Percentiles rank a stretch among this genome's conserved stretches.
Evolutionary conservation across 179 eudicot species (phyloP).

Genomic region (Patellifolia procumbens): DNA sequence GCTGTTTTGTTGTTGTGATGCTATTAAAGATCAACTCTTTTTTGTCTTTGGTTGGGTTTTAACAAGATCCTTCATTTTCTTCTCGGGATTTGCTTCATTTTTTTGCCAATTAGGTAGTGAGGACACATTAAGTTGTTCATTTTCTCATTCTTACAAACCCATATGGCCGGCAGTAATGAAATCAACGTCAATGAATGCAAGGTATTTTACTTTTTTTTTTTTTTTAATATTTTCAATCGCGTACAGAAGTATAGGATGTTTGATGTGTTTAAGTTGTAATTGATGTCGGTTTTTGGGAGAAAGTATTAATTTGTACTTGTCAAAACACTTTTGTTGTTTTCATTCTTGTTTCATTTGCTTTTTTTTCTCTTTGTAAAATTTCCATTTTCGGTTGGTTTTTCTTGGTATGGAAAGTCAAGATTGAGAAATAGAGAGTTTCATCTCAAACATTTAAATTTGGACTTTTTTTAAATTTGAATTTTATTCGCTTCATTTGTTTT

Average conservation of each 20-base stretch:
- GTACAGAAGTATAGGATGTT: background rate
- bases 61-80: slow-evolving; percentile 7
- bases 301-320: background rate
- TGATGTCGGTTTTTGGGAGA: slow-evolving; percentile 23
- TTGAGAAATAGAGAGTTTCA: slow-evolving; percentile 24
- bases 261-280: background rate
- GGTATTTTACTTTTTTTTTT: slow-evolving; percentile 38
- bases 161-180: slow-evolving; percentile 79
- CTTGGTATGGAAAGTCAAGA: slow-evolving; percentile 28
- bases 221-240: background rate
- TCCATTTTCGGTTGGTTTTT: slow-evolving; percentile 30
- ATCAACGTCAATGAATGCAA: slow-evolving; percentile 72
- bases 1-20: background rate
- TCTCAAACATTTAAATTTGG: slow-evolving; percentile 8
- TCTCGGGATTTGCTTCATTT: slow-evolving; percentile 14
- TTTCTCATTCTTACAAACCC: background rate
- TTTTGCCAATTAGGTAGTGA: background rate
- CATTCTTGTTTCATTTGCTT: slow-evolving; percentile 12
- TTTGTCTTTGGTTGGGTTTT: background rate
- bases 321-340: background rate
- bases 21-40: background rate
- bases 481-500: background rate
- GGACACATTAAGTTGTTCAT: background rate
- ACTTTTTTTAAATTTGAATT: slow-evolving; percentile 13
- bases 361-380: slow-evolving; percentile 15